Evolutionary conservation across 1,139 yeast genomes (phyloP), one percentile per base, ranked within the genome.

Genomic region (Scheffersomyces illinoinensis): DNA sequence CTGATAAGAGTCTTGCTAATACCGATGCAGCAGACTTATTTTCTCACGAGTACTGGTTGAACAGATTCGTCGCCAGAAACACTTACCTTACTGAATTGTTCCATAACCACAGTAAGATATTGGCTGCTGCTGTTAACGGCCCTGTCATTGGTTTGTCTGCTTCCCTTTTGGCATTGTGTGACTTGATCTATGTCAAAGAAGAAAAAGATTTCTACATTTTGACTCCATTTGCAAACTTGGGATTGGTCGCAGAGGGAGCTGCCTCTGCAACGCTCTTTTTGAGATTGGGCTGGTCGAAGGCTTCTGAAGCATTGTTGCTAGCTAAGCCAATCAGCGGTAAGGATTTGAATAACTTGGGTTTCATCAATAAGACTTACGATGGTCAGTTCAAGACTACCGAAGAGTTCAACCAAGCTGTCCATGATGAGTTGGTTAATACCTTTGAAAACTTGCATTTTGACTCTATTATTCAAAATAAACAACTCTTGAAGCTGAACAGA

Each of bases 181-280:
- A 92, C 72, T 81, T 92, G 65, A 81, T 92, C 46, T 91, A 90
- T 68, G 90, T 89, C 23, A 83, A 78, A 66, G 86, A 88, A 63
- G 87, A 85, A 59, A 66, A 70, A 50, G 78, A 85, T 59, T 84
- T 89, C 56, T 90, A 79, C 72, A 64, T 90, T 60, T 81, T 89
- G 69, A 82, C 89, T 33, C 97, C 98, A 18, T 92, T 92, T 73
- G 86, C 95, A 56, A 89, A 89, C 71, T 82, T 92, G 67, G 97
- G 97, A 2, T 82, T 92, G 66, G 95, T 90, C 4, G 86, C 91
- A 60, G 98, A 92, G 74, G 97, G 97, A 59, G 92, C 88, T 6
- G 78, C 92, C 3, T 86, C 93, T 10, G 84, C 86, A 23, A 85
- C 95, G 12, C 78, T 92, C 58, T 86, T 90, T 51, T 74, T 80